A percentile compares a stretch with the other conserved stretches of the same genome.
These are phyloP conservation scores for Crithidia mellificae DNA, from an alignment of 208 protist genomes.

Conservation along the genomic window DNA sequence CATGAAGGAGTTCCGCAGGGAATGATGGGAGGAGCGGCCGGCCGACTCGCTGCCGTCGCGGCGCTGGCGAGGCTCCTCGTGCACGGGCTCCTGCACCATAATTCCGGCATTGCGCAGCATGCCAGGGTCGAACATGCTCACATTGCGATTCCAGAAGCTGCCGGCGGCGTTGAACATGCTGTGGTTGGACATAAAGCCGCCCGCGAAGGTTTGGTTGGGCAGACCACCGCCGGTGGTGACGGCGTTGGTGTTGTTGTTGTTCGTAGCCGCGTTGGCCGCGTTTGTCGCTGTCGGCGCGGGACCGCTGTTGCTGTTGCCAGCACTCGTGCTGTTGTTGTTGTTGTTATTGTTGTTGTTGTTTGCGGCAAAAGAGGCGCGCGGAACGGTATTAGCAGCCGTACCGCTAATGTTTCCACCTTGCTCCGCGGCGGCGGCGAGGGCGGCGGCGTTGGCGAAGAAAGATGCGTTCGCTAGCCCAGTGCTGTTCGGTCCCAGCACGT, in stretches of 20 bases:
- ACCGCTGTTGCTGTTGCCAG: neutral
- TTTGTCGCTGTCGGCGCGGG: neutral
- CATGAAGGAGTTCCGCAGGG: conserved; percentile 9
- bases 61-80: conserved; percentile 17
- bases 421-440: conserved; percentile 6
- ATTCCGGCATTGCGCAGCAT: conserved; percentile 31
- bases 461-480: neutral
- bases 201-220: conserved; percentile 13
- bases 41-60: conserved; percentile 10
- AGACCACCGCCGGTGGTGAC: neutral
- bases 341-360: no score
- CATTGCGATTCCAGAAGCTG: conserved; percentile 18
- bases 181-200: conserved; percentile 15
- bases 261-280: neutral
- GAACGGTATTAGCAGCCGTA: no score
- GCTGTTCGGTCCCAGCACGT: conserved; percentile 17
- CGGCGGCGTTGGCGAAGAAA: conserved; percentile 6
- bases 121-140: conserved; percentile 21
- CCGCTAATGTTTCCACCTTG: no score
- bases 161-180: conserved; percentile 27
- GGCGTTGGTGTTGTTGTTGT: neutral
- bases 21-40: conserved; percentile 6
- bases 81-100: conserved; percentile 30
- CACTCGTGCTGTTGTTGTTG: conserved; percentile 1
- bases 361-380: no score